Percentiles rank a stretch among this genome's conserved stretches.
phyloP scores from a whole-genome alignment of 306 rosid species.

The Mimosa bimucronata region DNA sequence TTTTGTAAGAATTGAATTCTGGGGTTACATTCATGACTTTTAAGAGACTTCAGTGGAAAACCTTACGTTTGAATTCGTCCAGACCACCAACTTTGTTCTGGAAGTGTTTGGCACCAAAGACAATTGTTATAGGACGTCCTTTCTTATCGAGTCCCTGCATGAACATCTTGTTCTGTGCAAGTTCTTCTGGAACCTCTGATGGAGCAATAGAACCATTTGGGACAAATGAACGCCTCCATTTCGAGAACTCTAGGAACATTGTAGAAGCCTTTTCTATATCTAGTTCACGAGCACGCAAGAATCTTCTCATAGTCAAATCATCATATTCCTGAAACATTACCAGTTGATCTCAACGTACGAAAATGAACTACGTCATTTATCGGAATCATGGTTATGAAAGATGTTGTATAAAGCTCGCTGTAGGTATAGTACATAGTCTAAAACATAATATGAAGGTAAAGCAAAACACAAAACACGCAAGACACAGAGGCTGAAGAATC shows the following conservation, averaged over 20 bases:
- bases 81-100: slow-evolving; percentile 46
- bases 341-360: not conserved
- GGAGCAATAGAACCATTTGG: slow-evolving; percentile 53
- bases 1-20: slow-evolving; percentile 12
- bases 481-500: not conserved
- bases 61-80: slow-evolving; percentile 60
- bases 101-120: slow-evolving; percentile 54
- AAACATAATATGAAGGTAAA: not conserved
- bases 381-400: not conserved
- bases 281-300: slow-evolving; percentile 58
- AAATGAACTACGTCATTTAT: not conserved
- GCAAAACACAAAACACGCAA: not conserved
- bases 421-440: not conserved
- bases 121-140: slow-evolving; percentile 56
- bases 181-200: slow-evolving; percentile 50
- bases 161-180: slow-evolving; percentile 54
- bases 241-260: slow-evolving; percentile 58
- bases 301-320: slow-evolving; percentile 56
- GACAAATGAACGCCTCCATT: slow-evolving; percentile 61
- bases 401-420: not conserved
- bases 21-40: no score
- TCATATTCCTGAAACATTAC: slow-evolving; percentile 48
- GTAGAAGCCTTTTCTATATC: slow-evolving; percentile 52
- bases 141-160: slow-evolving; percentile 55
- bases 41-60: not conserved